A percentile compares a stretch with the other conserved stretches of the same genome.
These are phyloP conservation scores for Pisolithus albus DNA, from an alignment of 768 basidiomycete genomes.

Conservation along the genomic window DNA sequence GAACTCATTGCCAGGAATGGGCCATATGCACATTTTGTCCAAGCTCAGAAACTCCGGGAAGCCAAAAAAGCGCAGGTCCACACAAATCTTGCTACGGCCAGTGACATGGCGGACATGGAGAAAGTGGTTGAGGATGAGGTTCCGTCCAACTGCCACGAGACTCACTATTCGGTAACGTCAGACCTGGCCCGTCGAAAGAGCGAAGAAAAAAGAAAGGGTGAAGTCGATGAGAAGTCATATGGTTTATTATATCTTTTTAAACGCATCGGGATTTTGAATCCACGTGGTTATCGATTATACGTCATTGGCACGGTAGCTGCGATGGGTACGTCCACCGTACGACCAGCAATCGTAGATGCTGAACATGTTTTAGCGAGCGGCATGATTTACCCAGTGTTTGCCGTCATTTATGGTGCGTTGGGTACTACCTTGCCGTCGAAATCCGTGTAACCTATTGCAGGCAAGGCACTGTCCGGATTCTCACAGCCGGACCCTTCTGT, in stretches of 20 bases:
- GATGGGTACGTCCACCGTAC: slow-evolving; percentile 22
- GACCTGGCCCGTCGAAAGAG: slow-evolving; percentile 54
- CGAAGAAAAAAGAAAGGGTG: slow-evolving; percentile 26
- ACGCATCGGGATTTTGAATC: slow-evolving; percentile 63
- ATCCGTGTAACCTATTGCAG: neutral
- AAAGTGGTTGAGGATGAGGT: slow-evolving; percentile 53
- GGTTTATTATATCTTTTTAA: slow-evolving; percentile 55
- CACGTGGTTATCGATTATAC: slow-evolving; percentile 54
- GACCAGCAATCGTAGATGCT: neutral
- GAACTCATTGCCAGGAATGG: slow-evolving; percentile 55
- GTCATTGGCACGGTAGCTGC: slow-evolving; percentile 51
- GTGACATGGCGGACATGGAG: slow-evolving; percentile 38
- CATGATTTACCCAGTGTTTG: slow-evolving; percentile 66
- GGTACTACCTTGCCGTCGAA: neutral
- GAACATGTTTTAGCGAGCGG: slow-evolving; percentile 36
- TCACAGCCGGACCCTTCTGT: neutral
- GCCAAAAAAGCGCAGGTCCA: slow-evolving; percentile 25
- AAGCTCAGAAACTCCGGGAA: slow-evolving; percentile 76
- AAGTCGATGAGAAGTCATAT: slow-evolving; percentile 32
- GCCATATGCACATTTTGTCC: slow-evolving; percentile 69
- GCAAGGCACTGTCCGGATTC: neutral
- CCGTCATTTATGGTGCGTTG: slow-evolving; percentile 51
- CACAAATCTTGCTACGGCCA: slow-evolving; percentile 7
- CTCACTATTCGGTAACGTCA: slow-evolving; percentile 53
- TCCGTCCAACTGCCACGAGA: slow-evolving; percentile 42